Base-by-base conservation (phyloP, 345 rosid species). In the Conringia planisiliqua region DNA sequence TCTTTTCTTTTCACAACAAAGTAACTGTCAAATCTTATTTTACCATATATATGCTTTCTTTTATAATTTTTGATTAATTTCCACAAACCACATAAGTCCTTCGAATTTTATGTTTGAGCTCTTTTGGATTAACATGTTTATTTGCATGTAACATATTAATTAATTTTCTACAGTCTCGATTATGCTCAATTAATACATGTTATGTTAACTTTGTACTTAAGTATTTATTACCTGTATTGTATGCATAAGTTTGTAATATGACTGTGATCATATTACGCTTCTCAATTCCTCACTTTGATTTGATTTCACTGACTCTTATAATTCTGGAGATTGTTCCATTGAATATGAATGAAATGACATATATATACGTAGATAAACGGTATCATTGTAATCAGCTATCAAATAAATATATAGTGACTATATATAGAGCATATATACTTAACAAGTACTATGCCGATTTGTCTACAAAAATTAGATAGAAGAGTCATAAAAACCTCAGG, bases 1-100 rank as follows among this genome's bases (percentile, higher is more conserved):
- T 83, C 50, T 86, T 40, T 70, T 74, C 61, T 40, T 75, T 81
- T 80, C 86, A 78, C 39, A 58, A 9, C 26, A 39, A 43, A 73
- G 29, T 35, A 46, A 14, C 36, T 30, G 54, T 38, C 61, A 36
- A 48, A 57, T 26, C 35, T 27, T 16, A 20, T 44, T 44, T 43
- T 65, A 27, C 18, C 40, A 62, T 50, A 30, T 63, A 62, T 50
- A 30, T 63, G 55, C 10, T 42, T 22, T 0, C 0, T n/a, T 36
- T 51, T 14, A 0, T 52, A 16, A 8, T 29, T 33, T 7, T 48
- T 24, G 51, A 60, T 20, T 30, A 43, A 1, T 71, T 56, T 24
- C 68, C 17, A 35, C 33, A 42, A 32, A 46, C 24, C 59, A 13
- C 4, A 22, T 33, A 51, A 17, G 18, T 50, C 10, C 30, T 73